These are phyloP conservation scores for Xylaria castorea DNA, from an alignment of 495 filamentous ascomycete genomes.

Conservation along the genomic window DNA sequence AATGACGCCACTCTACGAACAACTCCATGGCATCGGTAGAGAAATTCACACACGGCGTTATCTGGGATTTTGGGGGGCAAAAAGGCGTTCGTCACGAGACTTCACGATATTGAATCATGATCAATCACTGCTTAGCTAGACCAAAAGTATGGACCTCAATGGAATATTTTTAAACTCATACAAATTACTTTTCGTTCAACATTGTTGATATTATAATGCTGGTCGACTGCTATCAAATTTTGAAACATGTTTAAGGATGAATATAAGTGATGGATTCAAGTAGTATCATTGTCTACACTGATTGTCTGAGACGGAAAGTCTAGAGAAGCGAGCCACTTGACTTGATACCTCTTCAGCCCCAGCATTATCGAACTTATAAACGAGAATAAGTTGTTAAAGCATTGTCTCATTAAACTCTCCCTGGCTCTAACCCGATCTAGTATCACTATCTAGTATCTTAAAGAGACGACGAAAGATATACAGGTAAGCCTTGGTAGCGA, in stretches of 20 bases:
- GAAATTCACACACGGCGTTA: constrained; percentile 22
- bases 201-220: background rate
- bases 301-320: no score
- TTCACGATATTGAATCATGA: constrained; percentile 25
- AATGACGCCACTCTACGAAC: constrained; percentile 2
- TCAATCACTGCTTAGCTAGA: constrained; percentile 23
- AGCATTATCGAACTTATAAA: background rate
- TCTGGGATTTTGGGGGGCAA: constrained; percentile 9
- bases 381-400: background rate
- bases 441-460: constrained; percentile 8
- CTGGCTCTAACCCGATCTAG: background rate
- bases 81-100: constrained; percentile 18
- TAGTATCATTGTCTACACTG: no score
- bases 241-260: no score
- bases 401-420: background rate
- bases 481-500: background rate
- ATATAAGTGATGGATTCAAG: no score
- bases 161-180: background rate
- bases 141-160: constrained; percentile 2
- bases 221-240: background rate
- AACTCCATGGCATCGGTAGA: constrained; percentile 2
- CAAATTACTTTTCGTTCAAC: background rate
- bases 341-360: background rate
- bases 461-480: background rate
- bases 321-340: background rate